Evolutionary conservation across 2,329 filamentous ascomycete species (phyloP).

Genomic region (Fusarium tuaranense): DNA sequence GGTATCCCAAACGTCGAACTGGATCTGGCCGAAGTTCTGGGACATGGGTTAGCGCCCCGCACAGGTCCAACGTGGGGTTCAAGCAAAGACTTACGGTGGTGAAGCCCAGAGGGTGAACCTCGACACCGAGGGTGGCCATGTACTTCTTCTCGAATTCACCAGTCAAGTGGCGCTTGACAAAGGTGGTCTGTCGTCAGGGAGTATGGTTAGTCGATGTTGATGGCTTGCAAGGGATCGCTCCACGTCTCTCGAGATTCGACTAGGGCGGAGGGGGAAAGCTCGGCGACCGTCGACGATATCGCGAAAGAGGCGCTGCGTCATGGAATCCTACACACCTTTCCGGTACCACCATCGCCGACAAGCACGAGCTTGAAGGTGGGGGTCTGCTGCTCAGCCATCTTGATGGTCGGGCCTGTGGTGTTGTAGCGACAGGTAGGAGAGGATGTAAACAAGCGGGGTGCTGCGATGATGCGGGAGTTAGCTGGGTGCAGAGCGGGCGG

Average conservation of each 20-base stretch:
- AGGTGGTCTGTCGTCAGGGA: slow-evolving; percentile 83
- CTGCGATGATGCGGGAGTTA: slow-evolving; percentile 51
- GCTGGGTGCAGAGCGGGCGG: slow-evolving; percentile 38
- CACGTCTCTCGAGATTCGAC: slow-evolving; percentile 24
- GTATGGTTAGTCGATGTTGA: slow-evolving; percentile 35
- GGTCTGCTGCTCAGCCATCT: slow-evolving; percentile 71
- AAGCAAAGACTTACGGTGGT: slow-evolving; percentile 80
- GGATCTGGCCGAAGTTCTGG: slow-evolving; percentile 93
- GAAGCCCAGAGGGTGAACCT: slow-evolving; percentile 98
- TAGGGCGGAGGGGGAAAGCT: slow-evolving; percentile 40
- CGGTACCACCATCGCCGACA: slow-evolving; percentile 98
- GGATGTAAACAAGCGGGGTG: slow-evolving; percentile 63
- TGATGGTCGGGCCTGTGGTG: slow-evolving; percentile 46
- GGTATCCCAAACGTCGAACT: slow-evolving; percentile 99
- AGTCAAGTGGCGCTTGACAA: slow-evolving; percentile 99
- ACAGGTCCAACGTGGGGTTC: slow-evolving; percentile 32
- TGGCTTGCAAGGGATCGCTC: slow-evolving; percentile 15
- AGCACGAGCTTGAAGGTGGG: slow-evolving; percentile 99
- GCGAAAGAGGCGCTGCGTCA: slow-evolving; percentile 30
- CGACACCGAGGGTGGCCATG: slow-evolving; percentile 99
- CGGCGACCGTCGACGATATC: slow-evolving; percentile 36
- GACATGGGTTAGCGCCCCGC: slow-evolving; percentile 45
- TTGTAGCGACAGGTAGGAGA: slow-evolving; percentile 45
- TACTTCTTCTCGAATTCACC: slow-evolving; percentile 99
- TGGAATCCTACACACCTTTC: slow-evolving; percentile 77